Evolutionary conservation across 441 rosid species (phyloP), one percentile per base, ranked within the genome.

Genomic region (Populus hybrid): DNA sequence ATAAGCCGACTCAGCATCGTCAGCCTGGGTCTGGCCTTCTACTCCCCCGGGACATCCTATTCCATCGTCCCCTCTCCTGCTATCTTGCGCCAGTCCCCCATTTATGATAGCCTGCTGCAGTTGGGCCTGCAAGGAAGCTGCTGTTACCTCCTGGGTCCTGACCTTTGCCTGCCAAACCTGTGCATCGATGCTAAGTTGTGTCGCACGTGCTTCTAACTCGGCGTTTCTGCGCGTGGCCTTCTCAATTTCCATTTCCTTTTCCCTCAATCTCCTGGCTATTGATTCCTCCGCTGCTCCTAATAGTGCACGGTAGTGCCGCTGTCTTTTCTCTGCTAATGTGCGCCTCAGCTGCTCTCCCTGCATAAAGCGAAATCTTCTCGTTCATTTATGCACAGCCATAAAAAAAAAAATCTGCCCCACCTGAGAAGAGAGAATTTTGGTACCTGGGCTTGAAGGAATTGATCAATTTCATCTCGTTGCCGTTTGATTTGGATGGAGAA

Each of bases 1-100:
- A 76, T 88, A 93, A 12, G 90, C 94, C 1, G 99, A 95, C 83
- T 90, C 99, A 5, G 98, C 97, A 75, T 94, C 98, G 76, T 89
- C 98, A 74, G 90, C 94, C 70, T 84, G 88, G 63, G 90, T 91
- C 70, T 84, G 88, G 63, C 84, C 89, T 34, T 86, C 90, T 1
- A 75, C 76, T 7, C 80, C 86, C 61, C 80, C 90, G 1, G 75
- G 72, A 38, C 80, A 69, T 35, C 84, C 85, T 67, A 79, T 70
- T 24, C 86, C 87, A 6, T 84, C 87, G 4, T 81, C 91, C 42
- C 85, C 86, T 66, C 86, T 86, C 75, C 84, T 76, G 82, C 76
- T 79, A 69, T 86, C 88, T 12, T 83, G 87, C 80, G 76, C 78
- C 69, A 53, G 7, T 8, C 67, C 86, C 1, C 75, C 82, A 14